A percentile compares a stretch with the other conserved stretches of the same genome.
Conservation (phyloP, 345 rosid genomes). For the Gynandropsis gynandra region DNA sequence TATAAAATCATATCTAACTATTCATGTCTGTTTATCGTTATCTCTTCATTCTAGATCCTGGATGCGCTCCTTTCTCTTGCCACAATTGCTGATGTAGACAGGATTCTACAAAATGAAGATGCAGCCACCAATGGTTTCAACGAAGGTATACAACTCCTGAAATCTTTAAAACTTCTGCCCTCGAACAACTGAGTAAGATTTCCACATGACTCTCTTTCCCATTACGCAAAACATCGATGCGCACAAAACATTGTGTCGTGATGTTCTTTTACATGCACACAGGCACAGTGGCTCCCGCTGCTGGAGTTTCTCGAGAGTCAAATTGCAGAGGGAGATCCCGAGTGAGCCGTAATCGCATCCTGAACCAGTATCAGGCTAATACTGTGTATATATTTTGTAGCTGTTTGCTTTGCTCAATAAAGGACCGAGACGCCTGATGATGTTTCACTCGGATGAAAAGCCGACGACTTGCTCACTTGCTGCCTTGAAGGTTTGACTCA, state of each 20-base stretch:
- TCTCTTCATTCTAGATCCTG: too few relatives aligned
- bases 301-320: slow-evolving; percentile 74
- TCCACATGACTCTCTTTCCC: slow-evolving; percentile 3
- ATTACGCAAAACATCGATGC: background rate
- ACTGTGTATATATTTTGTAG: slow-evolving; percentile 5
- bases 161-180: slow-evolving; percentile 58
- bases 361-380: slow-evolving; percentile 13
- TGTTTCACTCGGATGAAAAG: too few relatives aligned
- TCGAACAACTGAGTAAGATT: slow-evolving; percentile 69
- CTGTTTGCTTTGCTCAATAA: too few relatives aligned
- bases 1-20: too few relatives aligned
- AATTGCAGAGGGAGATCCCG: slow-evolving; percentile 42
- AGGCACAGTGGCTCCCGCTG: slow-evolving; percentile 86
- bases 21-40: too few relatives aligned
- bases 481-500: too few relatives aligned
- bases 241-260: slow-evolving; percentile 5
- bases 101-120: slow-evolving; percentile 57
- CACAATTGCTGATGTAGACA: slow-evolving; percentile 80
- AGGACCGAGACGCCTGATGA: too few relatives aligned
- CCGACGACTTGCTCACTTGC: too few relatives aligned
- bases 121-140: slow-evolving; percentile 58
- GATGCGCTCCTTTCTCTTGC: too few relatives aligned
- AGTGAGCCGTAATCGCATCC: slow-evolving; percentile 22
- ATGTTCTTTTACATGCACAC: slow-evolving; percentile 7
- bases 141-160: slow-evolving; percentile 75